Conservation (phyloP, 768 basidiomycete genomes). For the Megacollybia marginata region DNA sequence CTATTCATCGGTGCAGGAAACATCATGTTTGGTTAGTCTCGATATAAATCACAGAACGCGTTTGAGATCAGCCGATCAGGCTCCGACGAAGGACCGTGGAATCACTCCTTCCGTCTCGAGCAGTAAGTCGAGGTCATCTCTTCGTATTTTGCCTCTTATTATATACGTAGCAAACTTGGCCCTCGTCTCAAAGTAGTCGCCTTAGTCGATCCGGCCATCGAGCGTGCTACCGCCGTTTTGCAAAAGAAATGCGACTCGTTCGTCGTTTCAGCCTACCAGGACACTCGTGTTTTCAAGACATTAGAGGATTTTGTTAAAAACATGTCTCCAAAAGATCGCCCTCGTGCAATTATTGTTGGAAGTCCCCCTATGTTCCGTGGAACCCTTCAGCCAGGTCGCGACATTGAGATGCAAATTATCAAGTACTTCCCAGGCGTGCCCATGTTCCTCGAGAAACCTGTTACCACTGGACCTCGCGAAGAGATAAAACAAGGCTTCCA, state of each 20-base stretch:
- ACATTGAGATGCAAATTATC: slow-evolving; percentile 84
- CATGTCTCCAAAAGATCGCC: slow-evolving; percentile 55
- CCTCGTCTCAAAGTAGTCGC: slow-evolving; percentile 93
- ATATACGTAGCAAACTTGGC: slow-evolving; percentile 71
- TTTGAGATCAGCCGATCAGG: slow-evolving; percentile 32
- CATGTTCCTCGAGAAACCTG: slow-evolving; percentile 90
- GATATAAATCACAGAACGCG: not conserved
- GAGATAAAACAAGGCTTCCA: slow-evolving; percentile 64
- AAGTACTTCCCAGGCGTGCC: slow-evolving; percentile 83
- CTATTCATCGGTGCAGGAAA: slow-evolving; percentile 95
- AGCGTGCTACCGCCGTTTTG: slow-evolving; percentile 74
- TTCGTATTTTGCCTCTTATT: slow-evolving; percentile 2
- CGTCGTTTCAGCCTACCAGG: slow-evolving; percentile 88
- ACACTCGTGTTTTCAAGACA: slow-evolving; percentile 78
- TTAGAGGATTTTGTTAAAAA: slow-evolving; percentile 79
- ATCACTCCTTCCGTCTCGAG: slow-evolving; percentile 87
- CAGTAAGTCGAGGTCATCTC: slow-evolving; percentile 42
- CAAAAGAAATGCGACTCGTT: slow-evolving; percentile 89
- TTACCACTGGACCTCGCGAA: slow-evolving; percentile 69
- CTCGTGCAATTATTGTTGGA: slow-evolving; percentile 82
- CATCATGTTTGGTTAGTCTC: slow-evolving; percentile 84
- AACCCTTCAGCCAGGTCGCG: slow-evolving; percentile 61
- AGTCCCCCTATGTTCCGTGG: slow-evolving; percentile 94
- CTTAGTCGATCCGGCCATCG: slow-evolving; percentile 83
- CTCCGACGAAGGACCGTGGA: slow-evolving; percentile 87